Evolutionary conservation across 306 rosid genomes (phyloP).

Genomic region (Lathyrus sativus): DNA sequence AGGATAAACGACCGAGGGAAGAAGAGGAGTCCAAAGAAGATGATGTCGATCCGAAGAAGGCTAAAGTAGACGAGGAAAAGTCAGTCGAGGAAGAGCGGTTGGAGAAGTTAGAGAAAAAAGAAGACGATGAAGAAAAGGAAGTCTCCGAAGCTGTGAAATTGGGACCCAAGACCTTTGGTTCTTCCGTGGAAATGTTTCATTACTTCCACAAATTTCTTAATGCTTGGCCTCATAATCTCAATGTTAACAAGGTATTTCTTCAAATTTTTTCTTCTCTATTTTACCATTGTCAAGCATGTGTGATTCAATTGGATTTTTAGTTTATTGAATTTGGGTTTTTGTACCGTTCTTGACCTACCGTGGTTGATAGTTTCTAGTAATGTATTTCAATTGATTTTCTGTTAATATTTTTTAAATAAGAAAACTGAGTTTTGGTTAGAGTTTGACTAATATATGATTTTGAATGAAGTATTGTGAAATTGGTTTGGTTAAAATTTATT

Average conservation of each 20-base stretch:
- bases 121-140: conserved; percentile 30
- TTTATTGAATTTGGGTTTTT: conserved; percentile 4
- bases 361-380: neutral
- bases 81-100: conserved; percentile 51
- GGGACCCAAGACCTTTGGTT: conserved; percentile 61
- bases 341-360: neutral
- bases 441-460: neutral
- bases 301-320: neutral
- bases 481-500: neutral
- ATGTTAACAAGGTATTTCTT: conserved; percentile 64
- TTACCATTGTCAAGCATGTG: neutral
- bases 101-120: conserved; percentile 46
- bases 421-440: neutral
- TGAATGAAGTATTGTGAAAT: neutral
- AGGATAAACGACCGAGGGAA: conserved; percentile 40
- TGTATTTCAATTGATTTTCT: neutral
- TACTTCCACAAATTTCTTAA: conserved; percentile 71
- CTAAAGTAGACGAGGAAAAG: conserved; percentile 37
- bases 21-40: conserved; percentile 31
- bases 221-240: conserved; percentile 74
- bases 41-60: conserved; percentile 46
- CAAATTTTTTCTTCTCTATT: neutral
- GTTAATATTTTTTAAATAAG: neutral
- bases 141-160: conserved; percentile 31
- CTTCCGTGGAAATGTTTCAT: conserved; percentile 68